phyloP scores from a whole-genome alignment of 1,284 basidiomycete species.

The Meripilus lineatus region DNA sequence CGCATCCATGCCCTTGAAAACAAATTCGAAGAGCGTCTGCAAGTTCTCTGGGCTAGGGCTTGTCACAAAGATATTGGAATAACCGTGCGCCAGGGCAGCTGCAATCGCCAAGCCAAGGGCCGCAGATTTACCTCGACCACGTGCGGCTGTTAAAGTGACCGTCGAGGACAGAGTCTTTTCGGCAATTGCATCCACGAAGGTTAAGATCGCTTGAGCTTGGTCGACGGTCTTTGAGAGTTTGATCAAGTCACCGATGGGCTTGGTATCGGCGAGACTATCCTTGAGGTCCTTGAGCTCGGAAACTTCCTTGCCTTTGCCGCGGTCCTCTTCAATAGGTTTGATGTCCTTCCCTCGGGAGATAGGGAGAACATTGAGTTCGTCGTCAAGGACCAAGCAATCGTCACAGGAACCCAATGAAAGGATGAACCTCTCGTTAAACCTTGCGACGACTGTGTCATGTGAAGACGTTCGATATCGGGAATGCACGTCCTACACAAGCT shows the following conservation, averaged over 20 bases:
- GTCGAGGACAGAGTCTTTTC: constrained; percentile 94
- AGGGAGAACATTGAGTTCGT: constrained; percentile 97
- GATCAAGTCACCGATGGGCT: constrained; percentile 86
- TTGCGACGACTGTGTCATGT: constrained; percentile 84
- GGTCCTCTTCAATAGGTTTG: constrained; percentile 56
- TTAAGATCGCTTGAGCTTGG: constrained; percentile 88
- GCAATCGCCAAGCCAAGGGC: constrained; percentile 93
- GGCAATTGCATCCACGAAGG: constrained; percentile 89
- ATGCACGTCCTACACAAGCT: constrained; percentile 76
- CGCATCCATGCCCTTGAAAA: constrained; percentile 95
- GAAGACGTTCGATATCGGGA: constrained; percentile 89
- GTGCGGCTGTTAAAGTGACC: constrained; percentile 89
- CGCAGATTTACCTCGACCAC: constrained; percentile 97
- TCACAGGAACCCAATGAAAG: constrained; percentile 87
- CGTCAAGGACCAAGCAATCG: constrained; percentile 93
- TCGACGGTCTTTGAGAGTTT: constrained; percentile 93
- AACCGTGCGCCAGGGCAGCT: constrained; percentile 90
- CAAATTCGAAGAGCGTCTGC: constrained; percentile 96
- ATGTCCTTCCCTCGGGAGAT: constrained; percentile 97
- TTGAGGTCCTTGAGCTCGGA: constrained; percentile 80
- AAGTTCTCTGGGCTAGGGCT: constrained; percentile 97
- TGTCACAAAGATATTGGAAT: constrained; percentile 98
- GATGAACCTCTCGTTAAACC: constrained; percentile 99
- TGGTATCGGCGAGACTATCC: constrained; percentile 76
- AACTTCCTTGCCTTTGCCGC: constrained; percentile 51